Evolutionary conservation across 495 filamentous ascomycete genomes (phyloP), one percentile per base, ranked within the genome.

Genomic region (Trichocladium antarcticum): DNA sequence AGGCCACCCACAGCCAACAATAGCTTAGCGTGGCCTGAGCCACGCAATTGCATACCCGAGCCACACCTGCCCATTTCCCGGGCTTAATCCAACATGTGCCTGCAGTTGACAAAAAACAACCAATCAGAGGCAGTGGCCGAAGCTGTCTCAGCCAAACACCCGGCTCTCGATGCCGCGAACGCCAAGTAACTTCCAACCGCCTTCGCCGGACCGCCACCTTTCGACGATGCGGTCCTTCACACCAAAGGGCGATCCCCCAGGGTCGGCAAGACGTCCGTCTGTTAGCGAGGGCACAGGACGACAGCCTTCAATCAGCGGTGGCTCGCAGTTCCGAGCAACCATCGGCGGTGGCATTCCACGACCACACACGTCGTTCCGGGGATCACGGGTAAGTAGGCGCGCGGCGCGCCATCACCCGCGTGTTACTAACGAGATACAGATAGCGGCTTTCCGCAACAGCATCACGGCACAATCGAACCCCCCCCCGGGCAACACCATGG

Each of bases 401-500:
- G 21, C 40, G n/a, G 29, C 42, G 35, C 27, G 35, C 36, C 24
- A 22, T 45, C 36, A 37, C 54, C 54, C 43, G 61, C 57, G 55
- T 65, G 10, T 10, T 21, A n/a, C 24, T 42, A 9, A 45, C 15
- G 41, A 22, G 5, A 4, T 8, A 29, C 45, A 59, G 59, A 53
- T 60, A 19, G 37, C 50, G 7, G 34, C 42, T 21, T 50, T 55
- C 19, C 54, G 64, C n/a, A 44, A 42, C 43, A 43, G 53, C 39
- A 57, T 67, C 20, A 75, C 68, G 3, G 44, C 55, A 2, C 80
- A 82, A 84, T 56, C 57, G 81, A 11, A 74, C 74, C 36, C 40
- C 54, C 61, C 32, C n/a, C 55, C 59, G 15, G 55, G 34, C 62
- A 31, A 42, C 31, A 47, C 39, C 55, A 63, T 66, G 63, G 41